phyloP scores from a whole-genome alignment of 768 basidiomycete species.

The Russula dissimulans region DNA sequence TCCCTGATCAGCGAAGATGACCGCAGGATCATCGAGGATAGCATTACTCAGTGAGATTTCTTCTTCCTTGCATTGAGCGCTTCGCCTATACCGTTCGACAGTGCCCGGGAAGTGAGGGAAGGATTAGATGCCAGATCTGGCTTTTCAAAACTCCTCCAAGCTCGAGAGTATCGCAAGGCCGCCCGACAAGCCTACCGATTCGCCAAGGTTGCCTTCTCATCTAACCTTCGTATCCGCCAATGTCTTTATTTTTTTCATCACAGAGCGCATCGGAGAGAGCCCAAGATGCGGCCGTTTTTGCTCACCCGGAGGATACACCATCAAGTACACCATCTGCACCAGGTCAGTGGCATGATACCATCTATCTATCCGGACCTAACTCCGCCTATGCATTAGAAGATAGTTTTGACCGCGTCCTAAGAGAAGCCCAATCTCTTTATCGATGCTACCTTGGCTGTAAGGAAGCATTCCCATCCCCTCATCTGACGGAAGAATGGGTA shows the following conservation, averaged over 20 bases:
- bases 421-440: not conserved
- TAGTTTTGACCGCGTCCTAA: not conserved
- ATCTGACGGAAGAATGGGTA: not conserved
- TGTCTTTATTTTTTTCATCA: not conserved
- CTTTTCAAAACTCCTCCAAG: not conserved
- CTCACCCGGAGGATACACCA: not conserved
- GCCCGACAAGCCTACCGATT: not conserved
- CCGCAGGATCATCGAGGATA: not conserved
- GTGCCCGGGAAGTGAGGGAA: not conserved
- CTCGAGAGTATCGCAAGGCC: not conserved
- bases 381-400: not conserved
- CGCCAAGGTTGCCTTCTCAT: not conserved
- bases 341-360: not conserved
- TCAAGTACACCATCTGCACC: too few species aligned
- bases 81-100: not conserved
- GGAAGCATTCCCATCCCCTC: not conserved
- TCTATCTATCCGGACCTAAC: not conserved
- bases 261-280: not conserved
- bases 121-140: not conserved
- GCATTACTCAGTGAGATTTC: not conserved
- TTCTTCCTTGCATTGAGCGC: not conserved
- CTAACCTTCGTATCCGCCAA: not conserved
- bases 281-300: not conserved
- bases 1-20: not conserved
- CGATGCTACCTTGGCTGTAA: constrained; percentile 1